Conservation (phyloP, 1,284 basidiomycete genomes). For the Cutaneotrichosporon mucoides region DNA sequence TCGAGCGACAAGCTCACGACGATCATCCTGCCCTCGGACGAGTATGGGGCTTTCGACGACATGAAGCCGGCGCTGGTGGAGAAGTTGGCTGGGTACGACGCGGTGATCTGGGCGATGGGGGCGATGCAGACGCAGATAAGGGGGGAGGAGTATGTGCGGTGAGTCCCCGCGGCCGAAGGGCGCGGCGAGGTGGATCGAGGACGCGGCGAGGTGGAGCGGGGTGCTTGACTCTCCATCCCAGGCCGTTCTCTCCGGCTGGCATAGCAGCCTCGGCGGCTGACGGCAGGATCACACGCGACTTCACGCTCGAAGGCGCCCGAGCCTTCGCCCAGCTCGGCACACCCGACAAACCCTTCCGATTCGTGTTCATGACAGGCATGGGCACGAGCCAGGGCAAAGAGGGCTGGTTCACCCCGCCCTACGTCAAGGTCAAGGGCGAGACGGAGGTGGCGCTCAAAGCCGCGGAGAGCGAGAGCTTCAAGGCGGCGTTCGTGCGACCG, state of each 20-base stretch:
- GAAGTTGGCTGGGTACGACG: slow-evolving; percentile 9
- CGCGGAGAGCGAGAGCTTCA: slow-evolving; percentile 11
- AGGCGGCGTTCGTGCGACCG: slow-evolving; percentile 23
- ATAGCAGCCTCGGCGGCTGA: not conserved
- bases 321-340: slow-evolving; percentile 25
- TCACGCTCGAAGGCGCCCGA: slow-evolving; percentile 20
- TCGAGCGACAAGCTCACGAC: slow-evolving; percentile 19
- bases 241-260: too few relatives aligned
- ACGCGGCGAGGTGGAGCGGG: too few relatives aligned
- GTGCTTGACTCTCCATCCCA: too few relatives aligned
- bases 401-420: slow-evolving; percentile 14
- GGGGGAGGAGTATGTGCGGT: slow-evolving; percentile 6
- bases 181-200: too few relatives aligned
- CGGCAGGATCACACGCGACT: slow-evolving; percentile 32
- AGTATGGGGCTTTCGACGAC: slow-evolving; percentile 25
- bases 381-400: slow-evolving; percentile 22
- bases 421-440: slow-evolving; percentile 26
- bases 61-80: slow-evolving; percentile 17
- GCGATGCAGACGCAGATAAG: slow-evolving; percentile 11
- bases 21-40: slow-evolving; percentile 25
- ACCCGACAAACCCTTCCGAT: slow-evolving; percentile 22
- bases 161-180: slow-evolving; percentile 4
- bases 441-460: slow-evolving; percentile 25
- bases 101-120: slow-evolving; percentile 34
- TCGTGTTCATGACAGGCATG: slow-evolving; percentile 31